These are phyloP conservation scores for Paspalum vaginatum DNA, from an alignment of 176 grass and related monocot species.

Conservation along the genomic window DNA sequence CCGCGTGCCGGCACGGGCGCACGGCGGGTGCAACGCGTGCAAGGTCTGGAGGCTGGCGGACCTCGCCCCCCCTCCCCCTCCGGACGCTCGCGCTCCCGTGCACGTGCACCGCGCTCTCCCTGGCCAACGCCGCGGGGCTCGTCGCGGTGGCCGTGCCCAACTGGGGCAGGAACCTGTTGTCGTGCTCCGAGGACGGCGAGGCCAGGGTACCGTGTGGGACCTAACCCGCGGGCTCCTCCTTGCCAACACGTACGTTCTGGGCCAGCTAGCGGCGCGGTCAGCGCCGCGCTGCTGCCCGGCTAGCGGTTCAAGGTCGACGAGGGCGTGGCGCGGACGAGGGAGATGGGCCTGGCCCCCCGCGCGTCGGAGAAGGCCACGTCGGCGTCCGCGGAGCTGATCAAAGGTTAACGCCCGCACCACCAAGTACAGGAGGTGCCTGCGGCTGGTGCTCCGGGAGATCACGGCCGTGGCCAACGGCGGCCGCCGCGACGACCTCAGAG, in stretches of 20 bases:
- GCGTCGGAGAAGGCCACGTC: background rate
- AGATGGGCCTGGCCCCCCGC: background rate
- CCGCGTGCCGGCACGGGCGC: constrained; percentile 30
- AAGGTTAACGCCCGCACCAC: background rate
- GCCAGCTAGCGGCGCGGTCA: background rate
- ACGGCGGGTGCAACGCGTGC: constrained; percentile 38
- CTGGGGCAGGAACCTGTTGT: constrained; percentile 14
- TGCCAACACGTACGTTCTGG: background rate
- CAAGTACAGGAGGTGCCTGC: constrained; percentile 27
- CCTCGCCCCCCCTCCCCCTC: background rate
- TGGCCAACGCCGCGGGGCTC: background rate
- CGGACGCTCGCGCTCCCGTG: constrained; percentile 35
- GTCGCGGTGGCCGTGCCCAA: background rate
- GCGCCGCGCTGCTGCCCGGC: background rate
- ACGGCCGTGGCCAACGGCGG: background rate
- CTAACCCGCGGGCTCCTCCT: background rate
- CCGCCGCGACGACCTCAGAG: background rate
- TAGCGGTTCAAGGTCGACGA: constrained; percentile 11
- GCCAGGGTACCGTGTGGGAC: constrained; percentile 38
- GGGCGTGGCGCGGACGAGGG: background rate
- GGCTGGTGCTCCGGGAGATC: constrained; percentile 18
- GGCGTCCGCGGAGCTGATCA: constrained; percentile 17
- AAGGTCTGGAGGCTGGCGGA: constrained; percentile 44
- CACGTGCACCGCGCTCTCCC: constrained; percentile 17
- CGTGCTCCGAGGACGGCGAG: constrained; percentile 43